Evolutionary conservation across 371 early-diverging fungal species (phyloP), one percentile per base, ranked within the genome.

Genomic region (Rhizomucor pusillus): DNA sequence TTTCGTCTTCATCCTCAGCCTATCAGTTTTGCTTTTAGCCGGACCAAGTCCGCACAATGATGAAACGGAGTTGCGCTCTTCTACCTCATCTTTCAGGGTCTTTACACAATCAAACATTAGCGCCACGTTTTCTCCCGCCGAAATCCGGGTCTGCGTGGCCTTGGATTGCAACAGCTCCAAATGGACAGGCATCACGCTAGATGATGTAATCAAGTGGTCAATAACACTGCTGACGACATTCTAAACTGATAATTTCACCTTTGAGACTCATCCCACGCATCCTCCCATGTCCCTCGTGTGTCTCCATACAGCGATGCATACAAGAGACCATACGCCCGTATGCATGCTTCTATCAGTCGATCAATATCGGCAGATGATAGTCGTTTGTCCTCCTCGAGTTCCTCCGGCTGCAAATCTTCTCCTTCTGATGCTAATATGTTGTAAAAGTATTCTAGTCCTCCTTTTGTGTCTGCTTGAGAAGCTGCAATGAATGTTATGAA

Each of bases 121-220:
- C 0, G 88, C 90, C 63, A 87, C 79, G 63, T 87, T 83, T 73
- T 88, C 86, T 20, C 88, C 89, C 3, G 84, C 77, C 11, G 86
- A 83, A 2, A 88, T 77, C 5, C 90, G 80, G 6, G 85, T 80
- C 10, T 82, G 85, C 22, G 86, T 78, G 11, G 70, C 56, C 3
- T 77, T 61, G 19, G 80, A 77, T 7, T 79, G 79, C 16, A 90
- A 71, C 24, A 80, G 63, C n/a, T 67, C 68, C 19, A 72, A 55
- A 54, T 80, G 82, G 2, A 56, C 61, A 47, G 54, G 69, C 61
- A 57, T 73, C 0, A 66, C 57, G 20, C 69, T 68, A 40, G 35
- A 39, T 25, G 44, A 48, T 47, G 40, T 37, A 22, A 25, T n/a
- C 14, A 14, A 37, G 14, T 37, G 47, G 13, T 5, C 5, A 43